Conservation (phyloP, 1,284 basidiomycete genomes). For the Trichosporon inkin region DNA sequence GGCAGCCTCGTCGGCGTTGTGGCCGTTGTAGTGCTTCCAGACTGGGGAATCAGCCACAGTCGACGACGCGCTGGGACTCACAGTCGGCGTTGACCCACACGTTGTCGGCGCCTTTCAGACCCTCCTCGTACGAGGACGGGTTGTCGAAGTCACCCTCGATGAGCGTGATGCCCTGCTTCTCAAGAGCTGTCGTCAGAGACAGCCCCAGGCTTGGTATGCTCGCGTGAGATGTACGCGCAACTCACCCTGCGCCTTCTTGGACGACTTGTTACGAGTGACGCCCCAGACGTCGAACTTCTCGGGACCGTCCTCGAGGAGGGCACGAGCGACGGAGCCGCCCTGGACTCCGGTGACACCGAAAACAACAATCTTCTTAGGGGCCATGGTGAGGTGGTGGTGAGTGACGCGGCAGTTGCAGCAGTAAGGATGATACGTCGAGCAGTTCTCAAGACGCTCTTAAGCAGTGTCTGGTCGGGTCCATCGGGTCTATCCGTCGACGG, state of each 20-base stretch:
- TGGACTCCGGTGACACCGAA: slow-evolving; percentile 22
- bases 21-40: slow-evolving; percentile 9
- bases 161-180: slow-evolving; percentile 21
- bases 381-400: background rate
- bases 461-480: too few relatives aligned
- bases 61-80: slow-evolving; percentile 15
- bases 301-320: slow-evolving; percentile 14
- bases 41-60: background rate
- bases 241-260: slow-evolving; percentile 21
- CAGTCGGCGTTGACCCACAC: slow-evolving; percentile 32
- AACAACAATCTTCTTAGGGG: slow-evolving; percentile 15
- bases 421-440: too few relatives aligned
- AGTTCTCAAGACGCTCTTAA: too few relatives aligned
- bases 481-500: too few relatives aligned
- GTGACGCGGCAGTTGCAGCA: too few relatives aligned
- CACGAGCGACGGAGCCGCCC: slow-evolving; percentile 17
- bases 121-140: slow-evolving; percentile 20
- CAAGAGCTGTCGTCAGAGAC: slow-evolving; percentile 14
- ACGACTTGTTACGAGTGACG: slow-evolving; percentile 17
- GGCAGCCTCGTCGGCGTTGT: slow-evolving; percentile 9
- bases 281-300: slow-evolving; percentile 18
- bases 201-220: background rate
- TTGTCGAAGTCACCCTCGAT: slow-evolving; percentile 25
- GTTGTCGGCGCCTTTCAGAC: slow-evolving; percentile 26
- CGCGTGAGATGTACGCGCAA: background rate